Evolutionary conservation across 345 rosid species (phyloP).

Genomic region (Odontarrhena argentea): DNA sequence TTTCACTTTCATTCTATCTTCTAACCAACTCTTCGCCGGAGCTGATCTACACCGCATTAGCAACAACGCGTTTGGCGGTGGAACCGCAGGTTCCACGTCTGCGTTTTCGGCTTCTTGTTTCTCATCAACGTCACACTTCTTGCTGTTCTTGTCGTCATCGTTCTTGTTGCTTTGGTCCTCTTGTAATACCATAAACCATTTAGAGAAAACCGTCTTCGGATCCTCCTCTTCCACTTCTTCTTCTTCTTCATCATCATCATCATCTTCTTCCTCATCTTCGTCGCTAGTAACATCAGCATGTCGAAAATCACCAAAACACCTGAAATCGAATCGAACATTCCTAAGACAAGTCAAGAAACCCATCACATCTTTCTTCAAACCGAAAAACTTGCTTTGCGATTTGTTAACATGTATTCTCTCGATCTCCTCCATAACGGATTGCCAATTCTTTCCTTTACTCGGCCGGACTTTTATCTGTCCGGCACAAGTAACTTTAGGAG

Average conservation of each 20-base stretch:
- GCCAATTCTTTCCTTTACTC: constrained; percentile 68
- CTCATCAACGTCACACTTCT: constrained; percentile 6
- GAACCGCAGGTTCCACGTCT: constrained; percentile 48
- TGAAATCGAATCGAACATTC: constrained; percentile 57
- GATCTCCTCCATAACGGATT: constrained; percentile 77
- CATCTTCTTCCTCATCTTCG: constrained; percentile 50
- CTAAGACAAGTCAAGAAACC: constrained; percentile 74
- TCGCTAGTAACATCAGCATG: constrained; percentile 48
- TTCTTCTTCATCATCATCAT: constrained; percentile 44
- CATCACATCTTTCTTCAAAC: constrained; percentile 71
- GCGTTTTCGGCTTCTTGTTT: constrained; percentile 18
- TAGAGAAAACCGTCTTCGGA: constrained; percentile 64
- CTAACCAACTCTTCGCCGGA: constrained; percentile 69
- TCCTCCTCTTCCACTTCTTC: constrained; percentile 37
- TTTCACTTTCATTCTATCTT: constrained; percentile 39
- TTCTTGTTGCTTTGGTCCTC: constrained; percentile 45
- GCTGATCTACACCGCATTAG: constrained; percentile 86
- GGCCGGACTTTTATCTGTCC: constrained; percentile 92
- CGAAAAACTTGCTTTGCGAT: constrained; percentile 54
- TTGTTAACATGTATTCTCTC: constrained; percentile 57
- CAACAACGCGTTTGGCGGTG: constrained; percentile 77
- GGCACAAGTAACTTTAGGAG: constrained; percentile 91
- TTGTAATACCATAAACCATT: constrained; percentile 83
- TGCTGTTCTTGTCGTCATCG: constrained; percentile 31
- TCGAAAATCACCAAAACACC: constrained; percentile 70